phyloP scores from a whole-genome alignment of 805 yeast genomes.

The Clavispora asparagi region DNA sequence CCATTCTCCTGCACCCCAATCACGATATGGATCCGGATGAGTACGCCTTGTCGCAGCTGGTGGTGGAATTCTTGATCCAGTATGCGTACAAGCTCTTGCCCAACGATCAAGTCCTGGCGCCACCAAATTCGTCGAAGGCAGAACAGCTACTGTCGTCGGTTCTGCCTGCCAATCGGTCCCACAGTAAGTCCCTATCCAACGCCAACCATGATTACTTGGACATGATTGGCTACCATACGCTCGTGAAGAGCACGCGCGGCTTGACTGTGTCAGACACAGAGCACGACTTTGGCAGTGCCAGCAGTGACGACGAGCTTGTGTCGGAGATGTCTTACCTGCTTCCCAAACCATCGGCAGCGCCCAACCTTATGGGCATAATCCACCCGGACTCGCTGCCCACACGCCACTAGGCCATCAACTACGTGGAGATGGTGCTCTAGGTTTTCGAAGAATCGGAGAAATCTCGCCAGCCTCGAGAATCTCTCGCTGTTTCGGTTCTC shows the following conservation, averaged over 20 bases:
- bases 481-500: no score
- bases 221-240: constrained; percentile 30
- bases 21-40: constrained; percentile 93
- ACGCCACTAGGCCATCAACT: background rate
- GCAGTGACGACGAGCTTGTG: constrained; percentile 12
- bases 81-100: constrained; percentile 78
- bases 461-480: no score
- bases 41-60: constrained; percentile 79
- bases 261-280: constrained; percentile 13
- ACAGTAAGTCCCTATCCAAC: constrained; percentile 31
- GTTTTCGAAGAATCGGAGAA: no score
- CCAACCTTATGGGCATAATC: background rate
- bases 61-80: constrained; percentile 82
- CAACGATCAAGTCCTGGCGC: constrained; percentile 19
- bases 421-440: no score
- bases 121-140: background rate
- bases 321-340: background rate
- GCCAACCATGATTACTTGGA: constrained; percentile 31
- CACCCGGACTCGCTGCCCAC: background rate
- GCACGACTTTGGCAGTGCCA: constrained; percentile 11
- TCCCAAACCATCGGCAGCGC: background rate
- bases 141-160: background rate
- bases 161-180: constrained; percentile 16
- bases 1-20: constrained; percentile 85
- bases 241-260: constrained; percentile 5